Conservation (phyloP, 1,139 yeast species). For the Zygoascus hellenicus region DNA sequence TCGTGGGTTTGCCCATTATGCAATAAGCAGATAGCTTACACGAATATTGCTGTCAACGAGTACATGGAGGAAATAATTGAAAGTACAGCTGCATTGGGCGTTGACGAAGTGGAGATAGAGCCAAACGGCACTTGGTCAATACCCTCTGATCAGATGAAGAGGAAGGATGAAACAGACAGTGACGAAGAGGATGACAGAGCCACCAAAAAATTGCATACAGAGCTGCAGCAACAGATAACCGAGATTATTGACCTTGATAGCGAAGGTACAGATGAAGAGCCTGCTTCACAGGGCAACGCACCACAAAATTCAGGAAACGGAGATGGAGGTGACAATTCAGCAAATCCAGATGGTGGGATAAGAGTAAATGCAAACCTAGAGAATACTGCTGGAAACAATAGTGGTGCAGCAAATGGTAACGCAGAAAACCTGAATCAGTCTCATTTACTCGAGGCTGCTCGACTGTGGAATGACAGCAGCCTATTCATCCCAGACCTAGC, state of each 20-base stretch:
- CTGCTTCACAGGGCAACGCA: neutral
- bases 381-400: too few species aligned
- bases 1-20: slow-evolving; percentile 43
- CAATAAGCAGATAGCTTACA: slow-evolving; percentile 29
- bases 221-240: neutral
- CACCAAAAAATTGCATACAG: slow-evolving; percentile 4
- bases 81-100: slow-evolving; percentile 22
- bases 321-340: too few species aligned
- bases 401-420: too few species aligned
- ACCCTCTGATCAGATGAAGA: slow-evolving; percentile 10
- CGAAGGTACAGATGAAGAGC: slow-evolving; percentile 1
- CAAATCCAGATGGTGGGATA: too few species aligned
- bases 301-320: too few species aligned
- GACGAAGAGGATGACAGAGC: slow-evolving; percentile 11
- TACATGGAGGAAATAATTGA: slow-evolving; percentile 33
- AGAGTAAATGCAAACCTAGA: too few species aligned
- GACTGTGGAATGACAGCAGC: too few species aligned
- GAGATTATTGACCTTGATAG: slow-evolving; percentile 7
- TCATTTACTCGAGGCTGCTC: too few species aligned
- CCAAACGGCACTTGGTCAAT: slow-evolving; percentile 37
- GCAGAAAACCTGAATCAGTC: too few species aligned
- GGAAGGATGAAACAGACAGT: slow-evolving; percentile 1
- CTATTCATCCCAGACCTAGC: too few species aligned
- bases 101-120: slow-evolving; percentile 32
- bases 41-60: slow-evolving; percentile 36